phyloP scores from a whole-genome alignment of 2,329 filamentous ascomycete species.

The Beauveria scarabaeidicola region DNA sequence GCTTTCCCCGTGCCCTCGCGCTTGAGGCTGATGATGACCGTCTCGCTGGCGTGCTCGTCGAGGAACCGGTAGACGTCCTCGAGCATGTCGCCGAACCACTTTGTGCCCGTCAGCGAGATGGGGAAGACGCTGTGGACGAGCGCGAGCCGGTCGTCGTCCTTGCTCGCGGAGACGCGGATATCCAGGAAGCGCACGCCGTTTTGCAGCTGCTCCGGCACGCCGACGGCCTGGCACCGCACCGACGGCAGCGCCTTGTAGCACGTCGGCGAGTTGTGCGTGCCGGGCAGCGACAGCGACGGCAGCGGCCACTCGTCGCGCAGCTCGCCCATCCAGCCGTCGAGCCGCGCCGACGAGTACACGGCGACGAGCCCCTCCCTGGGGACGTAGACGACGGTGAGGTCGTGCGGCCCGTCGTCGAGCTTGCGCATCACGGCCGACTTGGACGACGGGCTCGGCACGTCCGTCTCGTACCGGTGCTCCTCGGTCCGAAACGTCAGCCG shows the following conservation, averaged over 20 bases:
- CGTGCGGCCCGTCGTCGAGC: slow-evolving; percentile 37
- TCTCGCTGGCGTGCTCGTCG: slow-evolving; percentile 67
- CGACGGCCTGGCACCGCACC: slow-evolving; percentile 83
- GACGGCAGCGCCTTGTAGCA: slow-evolving; percentile 78
- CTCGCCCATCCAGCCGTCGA: slow-evolving; percentile 72
- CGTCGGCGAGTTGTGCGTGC: slow-evolving; percentile 91
- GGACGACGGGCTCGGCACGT: slow-evolving; percentile 55
- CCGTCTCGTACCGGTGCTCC: slow-evolving; percentile 56
- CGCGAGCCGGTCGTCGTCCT: slow-evolving; percentile 56
- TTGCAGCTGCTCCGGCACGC: slow-evolving; percentile 66
- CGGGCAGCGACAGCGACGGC: slow-evolving; percentile 78
- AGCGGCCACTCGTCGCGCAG: slow-evolving; percentile 65
- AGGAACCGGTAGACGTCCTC: slow-evolving; percentile 67
- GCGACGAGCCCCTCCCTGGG: slow-evolving; percentile 45
- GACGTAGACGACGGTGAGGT: slow-evolving; percentile 61
- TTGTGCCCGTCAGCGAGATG: slow-evolving; percentile 71
- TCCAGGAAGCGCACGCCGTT: slow-evolving; percentile 95
- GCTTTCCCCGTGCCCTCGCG: slow-evolving; percentile 77
- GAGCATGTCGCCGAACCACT: slow-evolving; percentile 69
- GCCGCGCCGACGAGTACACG: slow-evolving; percentile 62
- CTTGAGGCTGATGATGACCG: slow-evolving; percentile 80
- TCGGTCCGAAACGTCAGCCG: slow-evolving; percentile 62
- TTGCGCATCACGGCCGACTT: slow-evolving; percentile 54
- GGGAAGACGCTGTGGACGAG: slow-evolving; percentile 91
- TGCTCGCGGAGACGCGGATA: slow-evolving; percentile 58